Percentiles rank a stretch among this genome's conserved stretches.
These are phyloP conservation scores for Colletotrichum sp. DNA, from an alignment of 2,329 filamentous ascomycete genomes.

Conservation along the genomic window DNA sequence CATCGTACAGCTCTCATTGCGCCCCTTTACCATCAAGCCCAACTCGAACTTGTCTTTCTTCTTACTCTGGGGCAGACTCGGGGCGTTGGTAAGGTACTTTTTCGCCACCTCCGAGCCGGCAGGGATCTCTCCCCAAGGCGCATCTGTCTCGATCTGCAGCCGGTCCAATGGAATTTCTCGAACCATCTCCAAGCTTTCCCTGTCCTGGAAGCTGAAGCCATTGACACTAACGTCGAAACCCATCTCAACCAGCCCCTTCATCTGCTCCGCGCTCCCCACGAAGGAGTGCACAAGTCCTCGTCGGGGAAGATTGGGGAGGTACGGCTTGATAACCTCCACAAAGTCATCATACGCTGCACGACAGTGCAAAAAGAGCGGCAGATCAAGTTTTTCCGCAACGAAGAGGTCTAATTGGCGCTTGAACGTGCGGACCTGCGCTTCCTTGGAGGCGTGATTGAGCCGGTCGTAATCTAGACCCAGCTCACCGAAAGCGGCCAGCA, in stretches of 20 bases:
- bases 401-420: slow-evolving; percentile 44
- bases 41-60: slow-evolving; percentile 54
- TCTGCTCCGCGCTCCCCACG: slow-evolving; percentile 41
- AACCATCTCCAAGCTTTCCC: slow-evolving; percentile 46
- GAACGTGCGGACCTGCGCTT: slow-evolving; percentile 44
- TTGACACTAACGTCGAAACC: slow-evolving; percentile 54
- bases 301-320: slow-evolving; percentile 37
- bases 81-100: slow-evolving; percentile 42
- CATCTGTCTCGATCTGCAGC: slow-evolving; percentile 53
- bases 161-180: slow-evolving; percentile 40
- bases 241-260: slow-evolving; percentile 38
- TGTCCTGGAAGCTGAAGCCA: slow-evolving; percentile 48
- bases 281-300: slow-evolving; percentile 44
- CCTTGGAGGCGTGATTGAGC: slow-evolving; percentile 44
- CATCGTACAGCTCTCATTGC: slow-evolving; percentile 56
- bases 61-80: slow-evolving; percentile 42
- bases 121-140: slow-evolving; percentile 51
- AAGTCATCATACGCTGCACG: slow-evolving; percentile 48
- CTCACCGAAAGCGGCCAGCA: slow-evolving; percentile 52
- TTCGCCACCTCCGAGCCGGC: slow-evolving; percentile 39
- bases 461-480: slow-evolving; percentile 56
- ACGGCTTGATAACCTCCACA: slow-evolving; percentile 42
- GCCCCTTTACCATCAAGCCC: slow-evolving; percentile 52
- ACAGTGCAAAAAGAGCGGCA: slow-evolving; percentile 47
- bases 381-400: slow-evolving; percentile 28